Conservation (phyloP, 352 stramenopile species). For the Phytophthora hibernalis region DNA sequence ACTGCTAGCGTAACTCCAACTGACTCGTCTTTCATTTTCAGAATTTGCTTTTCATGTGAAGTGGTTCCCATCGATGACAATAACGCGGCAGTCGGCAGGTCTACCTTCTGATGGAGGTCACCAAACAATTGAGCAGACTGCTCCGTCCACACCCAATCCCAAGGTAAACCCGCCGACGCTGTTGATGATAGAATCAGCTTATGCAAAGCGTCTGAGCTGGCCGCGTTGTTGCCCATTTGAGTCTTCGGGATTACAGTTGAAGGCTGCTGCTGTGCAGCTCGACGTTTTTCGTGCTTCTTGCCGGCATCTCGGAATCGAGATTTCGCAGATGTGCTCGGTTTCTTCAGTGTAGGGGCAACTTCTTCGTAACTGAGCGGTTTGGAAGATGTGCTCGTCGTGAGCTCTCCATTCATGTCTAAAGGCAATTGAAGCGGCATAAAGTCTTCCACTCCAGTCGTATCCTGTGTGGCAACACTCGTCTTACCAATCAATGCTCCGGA, state of each 20-base stretch:
- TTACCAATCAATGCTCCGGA: conserved; percentile 7
- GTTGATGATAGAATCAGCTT: conserved; percentile 55
- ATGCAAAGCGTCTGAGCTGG: conserved; percentile 38
- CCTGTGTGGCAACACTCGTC: conserved; percentile 5
- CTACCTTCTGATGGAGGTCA: conserved; percentile 34
- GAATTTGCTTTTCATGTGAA: conserved; percentile 59
- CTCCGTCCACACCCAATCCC: conserved; percentile 69
- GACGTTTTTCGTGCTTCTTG: conserved; percentile 11
- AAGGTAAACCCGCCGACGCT: conserved; percentile 47
- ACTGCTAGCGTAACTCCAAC: conserved; percentile 70
- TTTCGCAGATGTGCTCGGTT: conserved; percentile 4
- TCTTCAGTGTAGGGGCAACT: conserved; percentile 12
- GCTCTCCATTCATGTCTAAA: conserved; percentile 34
- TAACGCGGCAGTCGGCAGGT: conserved; percentile 29
- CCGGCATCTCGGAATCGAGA: not conserved
- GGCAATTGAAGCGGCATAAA: conserved; percentile 61
- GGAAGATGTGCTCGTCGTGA: conserved; percentile 19
- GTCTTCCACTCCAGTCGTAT: conserved; percentile 37
- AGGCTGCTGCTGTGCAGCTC: not conserved
- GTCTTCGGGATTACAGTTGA: conserved; percentile 7
- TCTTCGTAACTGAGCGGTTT: conserved; percentile 21
- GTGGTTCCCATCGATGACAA: conserved; percentile 28
- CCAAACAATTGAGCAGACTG: conserved; percentile 49
- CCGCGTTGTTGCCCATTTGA: conserved; percentile 4
- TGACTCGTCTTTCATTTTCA: conserved; percentile 67